A percentile compares a stretch with the other conserved stretches of the same genome.
Evolutionary conservation across 1,284 basidiomycete species (phyloP).

Genomic region (Cryptococcus sp.): DNA sequence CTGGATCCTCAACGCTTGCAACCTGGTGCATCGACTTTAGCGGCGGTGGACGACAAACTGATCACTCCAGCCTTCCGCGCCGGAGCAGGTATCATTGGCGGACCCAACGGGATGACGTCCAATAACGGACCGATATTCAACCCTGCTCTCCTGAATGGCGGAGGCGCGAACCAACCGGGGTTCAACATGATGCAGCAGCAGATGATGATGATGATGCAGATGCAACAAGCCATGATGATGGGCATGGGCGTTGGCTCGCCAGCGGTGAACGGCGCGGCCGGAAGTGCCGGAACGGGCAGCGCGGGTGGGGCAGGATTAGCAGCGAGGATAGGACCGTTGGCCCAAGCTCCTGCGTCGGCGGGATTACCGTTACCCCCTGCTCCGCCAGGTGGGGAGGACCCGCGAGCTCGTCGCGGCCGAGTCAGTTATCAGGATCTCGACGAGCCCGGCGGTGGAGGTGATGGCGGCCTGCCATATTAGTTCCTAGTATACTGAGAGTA

Average conservation of each 20-base stretch:
- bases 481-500: background rate
- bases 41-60: conserved; percentile 49
- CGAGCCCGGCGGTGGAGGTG: conserved; percentile 40
- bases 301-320: conserved; percentile 17
- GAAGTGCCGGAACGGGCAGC: conserved; percentile 1
- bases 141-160: conserved; percentile 9
- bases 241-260: conserved; percentile 15
- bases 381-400: conserved; percentile 47
- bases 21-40: conserved; percentile 56
- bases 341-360: conserved; percentile 3
- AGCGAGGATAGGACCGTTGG: conserved; percentile 30
- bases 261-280: background rate
- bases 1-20: conserved; percentile 89
- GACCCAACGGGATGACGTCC: too few relatives aligned
- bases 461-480: conserved; percentile 50
- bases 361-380: conserved; percentile 27
- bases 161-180: conserved; percentile 5
- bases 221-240: conserved; percentile 52
- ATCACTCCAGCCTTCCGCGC: conserved; percentile 1
- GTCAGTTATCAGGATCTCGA: conserved; percentile 52
- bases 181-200: conserved; percentile 51
- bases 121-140: conserved; percentile 15
- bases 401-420: conserved; percentile 46
- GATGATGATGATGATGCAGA: conserved; percentile 54
- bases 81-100: background rate